Evolutionary conservation across 495 filamentous ascomycete genomes (phyloP).

Genomic region (Penicillium ucsense): DNA sequence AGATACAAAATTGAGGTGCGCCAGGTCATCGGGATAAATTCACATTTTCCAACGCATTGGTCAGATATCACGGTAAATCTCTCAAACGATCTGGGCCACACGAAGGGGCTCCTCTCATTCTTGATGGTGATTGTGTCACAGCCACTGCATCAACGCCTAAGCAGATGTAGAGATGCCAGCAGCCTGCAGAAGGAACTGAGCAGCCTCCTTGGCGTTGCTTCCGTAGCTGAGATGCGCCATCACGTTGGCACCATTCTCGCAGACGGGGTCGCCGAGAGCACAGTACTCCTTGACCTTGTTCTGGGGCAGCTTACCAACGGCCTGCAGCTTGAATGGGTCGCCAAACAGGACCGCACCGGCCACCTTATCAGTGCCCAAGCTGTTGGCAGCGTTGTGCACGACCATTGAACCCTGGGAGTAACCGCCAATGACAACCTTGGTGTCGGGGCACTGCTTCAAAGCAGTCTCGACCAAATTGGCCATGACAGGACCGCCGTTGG

Average conservation of each 20-base stretch:
- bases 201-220: slow-evolving; percentile 35
- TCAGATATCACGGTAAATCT: too few relatives aligned
- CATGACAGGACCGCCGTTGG: slow-evolving; percentile 36
- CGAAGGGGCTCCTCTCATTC: too few relatives aligned
- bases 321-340: slow-evolving; percentile 41
- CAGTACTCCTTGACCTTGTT: slow-evolving; percentile 44
- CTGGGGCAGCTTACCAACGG: slow-evolving; percentile 33
- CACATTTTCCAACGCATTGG: too few relatives aligned
- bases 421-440: slow-evolving; percentile 50
- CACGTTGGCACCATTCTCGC: slow-evolving; percentile 39
- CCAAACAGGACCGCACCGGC: slow-evolving; percentile 45
- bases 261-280: slow-evolving; percentile 45
- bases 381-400: slow-evolving; percentile 38
- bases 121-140: too few relatives aligned
- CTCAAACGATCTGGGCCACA: too few relatives aligned
- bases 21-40: too few relatives aligned
- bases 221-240: slow-evolving; percentile 46
- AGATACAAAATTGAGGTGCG: too few relatives aligned
- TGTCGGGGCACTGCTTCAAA: slow-evolving; percentile 44
- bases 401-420: slow-evolving; percentile 50
- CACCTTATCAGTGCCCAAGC: slow-evolving; percentile 22
- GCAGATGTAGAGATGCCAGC: slow-evolving; percentile 15
- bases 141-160: background rate
- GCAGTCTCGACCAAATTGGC: slow-evolving; percentile 37
- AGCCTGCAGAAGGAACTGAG: slow-evolving; percentile 33